These are phyloP conservation scores for Mycosphaerella sp. DNA, from an alignment of 2,329 filamentous ascomycete species.

Conservation along the genomic window DNA sequence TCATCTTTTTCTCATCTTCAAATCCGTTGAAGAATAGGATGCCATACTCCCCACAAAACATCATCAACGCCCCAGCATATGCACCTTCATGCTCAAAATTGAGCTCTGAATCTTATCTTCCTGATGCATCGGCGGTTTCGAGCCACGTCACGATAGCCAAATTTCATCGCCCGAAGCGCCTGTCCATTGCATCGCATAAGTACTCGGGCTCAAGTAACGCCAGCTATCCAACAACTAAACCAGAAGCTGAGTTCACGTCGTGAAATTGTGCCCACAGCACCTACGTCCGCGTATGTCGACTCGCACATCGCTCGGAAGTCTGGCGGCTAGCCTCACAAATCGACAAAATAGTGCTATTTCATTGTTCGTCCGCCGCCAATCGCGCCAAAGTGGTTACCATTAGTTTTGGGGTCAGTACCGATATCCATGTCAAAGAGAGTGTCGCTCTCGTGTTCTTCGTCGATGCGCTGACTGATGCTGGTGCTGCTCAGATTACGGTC, in stretches of 20 bases:
- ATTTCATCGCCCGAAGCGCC: too few relatives aligned
- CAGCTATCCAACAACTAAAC: too few relatives aligned
- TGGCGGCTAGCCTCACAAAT: neutral
- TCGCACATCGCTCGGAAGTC: too few relatives aligned
- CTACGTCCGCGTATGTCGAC: too few relatives aligned
- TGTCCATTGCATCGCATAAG: too few relatives aligned
- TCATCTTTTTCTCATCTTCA: neutral
- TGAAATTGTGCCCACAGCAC: too few relatives aligned
- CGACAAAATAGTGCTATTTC: constrained; percentile 11
- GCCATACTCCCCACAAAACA: neutral
- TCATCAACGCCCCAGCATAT: neutral
- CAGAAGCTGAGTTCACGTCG: too few relatives aligned
- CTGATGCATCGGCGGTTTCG: too few relatives aligned
- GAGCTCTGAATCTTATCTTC: too few relatives aligned
- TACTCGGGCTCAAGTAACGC: too few relatives aligned
- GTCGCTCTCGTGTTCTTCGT: constrained; percentile 20
- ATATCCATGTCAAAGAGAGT: constrained; percentile 24
- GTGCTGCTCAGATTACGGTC: constrained; percentile 22
- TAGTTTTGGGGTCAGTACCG: constrained; percentile 13
- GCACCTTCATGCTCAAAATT: neutral
- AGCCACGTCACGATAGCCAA: too few relatives aligned
- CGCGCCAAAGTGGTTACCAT: constrained; percentile 14
- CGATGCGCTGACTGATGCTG: constrained; percentile 23
- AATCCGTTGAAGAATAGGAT: neutral
- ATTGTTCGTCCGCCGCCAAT: constrained; percentile 19